Percentiles rank a stretch among this genome's conserved stretches.
phyloP scores from a whole-genome alignment of 2,329 filamentous ascomycete genomes.

The Colletotrichum sp. region DNA sequence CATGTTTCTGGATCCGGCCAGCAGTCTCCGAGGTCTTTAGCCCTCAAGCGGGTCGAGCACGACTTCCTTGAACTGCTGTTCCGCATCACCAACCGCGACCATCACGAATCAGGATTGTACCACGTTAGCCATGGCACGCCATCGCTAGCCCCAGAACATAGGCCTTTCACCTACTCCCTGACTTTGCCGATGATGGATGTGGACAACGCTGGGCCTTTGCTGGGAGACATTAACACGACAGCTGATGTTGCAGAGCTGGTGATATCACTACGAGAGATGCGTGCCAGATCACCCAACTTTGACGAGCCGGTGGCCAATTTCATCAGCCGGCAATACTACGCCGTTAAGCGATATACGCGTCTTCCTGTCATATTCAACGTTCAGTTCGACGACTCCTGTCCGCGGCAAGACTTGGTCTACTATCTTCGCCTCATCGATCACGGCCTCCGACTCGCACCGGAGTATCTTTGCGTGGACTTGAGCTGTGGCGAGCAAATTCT shows the following conservation, averaged over 20 bases:
- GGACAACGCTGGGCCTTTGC: slow-evolving; percentile 55
- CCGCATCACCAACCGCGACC: slow-evolving; percentile 59
- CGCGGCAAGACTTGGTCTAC: background rate
- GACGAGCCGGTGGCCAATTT: slow-evolving; percentile 41
- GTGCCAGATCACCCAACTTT: slow-evolving; percentile 28
- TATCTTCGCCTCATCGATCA: slow-evolving; percentile 62
- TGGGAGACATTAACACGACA: slow-evolving; percentile 69
- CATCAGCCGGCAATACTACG: slow-evolving; percentile 63
- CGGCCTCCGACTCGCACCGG: slow-evolving; percentile 64
- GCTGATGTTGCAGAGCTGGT: slow-evolving; percentile 70
- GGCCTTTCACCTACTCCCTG: slow-evolving; percentile 70
- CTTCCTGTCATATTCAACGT: background rate
- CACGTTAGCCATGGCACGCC: slow-evolving; percentile 66
- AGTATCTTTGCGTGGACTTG: slow-evolving; percentile 67
- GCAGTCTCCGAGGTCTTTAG: slow-evolving; percentile 57
- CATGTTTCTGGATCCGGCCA: background rate
- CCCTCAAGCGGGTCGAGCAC: slow-evolving; percentile 69
- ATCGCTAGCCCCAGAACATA: slow-evolving; percentile 60
- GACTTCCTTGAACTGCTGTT: slow-evolving; percentile 71
- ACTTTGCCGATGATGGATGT: slow-evolving; percentile 66
- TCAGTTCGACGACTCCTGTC: background rate
- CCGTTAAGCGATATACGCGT: slow-evolving; percentile 59
- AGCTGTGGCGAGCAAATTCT: slow-evolving; percentile 57
- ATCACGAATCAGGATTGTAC: slow-evolving; percentile 54
- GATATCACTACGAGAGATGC: slow-evolving; percentile 31